A percentile compares a stretch with the other conserved stretches of the same genome.
Conservation (phyloP, 208 protist species). For the Leishmania guyanensis region DNA sequence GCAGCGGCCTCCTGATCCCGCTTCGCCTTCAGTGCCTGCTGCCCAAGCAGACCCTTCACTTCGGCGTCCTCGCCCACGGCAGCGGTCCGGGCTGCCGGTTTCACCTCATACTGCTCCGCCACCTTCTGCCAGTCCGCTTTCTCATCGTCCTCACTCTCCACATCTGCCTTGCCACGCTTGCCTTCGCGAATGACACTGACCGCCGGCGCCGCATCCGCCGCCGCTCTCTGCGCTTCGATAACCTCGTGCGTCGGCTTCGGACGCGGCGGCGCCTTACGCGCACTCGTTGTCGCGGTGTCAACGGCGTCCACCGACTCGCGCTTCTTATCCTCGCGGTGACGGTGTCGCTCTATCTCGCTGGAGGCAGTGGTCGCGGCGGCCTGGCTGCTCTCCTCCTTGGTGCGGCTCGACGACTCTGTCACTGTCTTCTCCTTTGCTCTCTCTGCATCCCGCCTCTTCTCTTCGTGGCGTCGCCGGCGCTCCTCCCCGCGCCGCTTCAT, state of each 20-base stretch:
- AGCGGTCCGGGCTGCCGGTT: constrained; percentile 35
- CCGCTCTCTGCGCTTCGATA: constrained; percentile 42
- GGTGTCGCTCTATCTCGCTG: constrained; percentile 29
- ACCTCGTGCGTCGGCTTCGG: constrained; percentile 81
- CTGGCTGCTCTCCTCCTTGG: background rate
- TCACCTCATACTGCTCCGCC: constrained; percentile 68
- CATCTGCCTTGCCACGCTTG: constrained; percentile 26
- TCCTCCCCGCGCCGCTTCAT: constrained; percentile 65
- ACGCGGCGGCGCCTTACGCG: constrained; percentile 78
- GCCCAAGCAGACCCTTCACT: constrained; percentile 74
- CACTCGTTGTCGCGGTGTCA: constrained; percentile 26
- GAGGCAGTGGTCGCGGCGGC: constrained; percentile 12
- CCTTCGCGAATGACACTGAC: constrained; percentile 69
- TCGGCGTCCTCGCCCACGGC: constrained; percentile 52
- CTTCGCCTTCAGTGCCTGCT: constrained; percentile 89
- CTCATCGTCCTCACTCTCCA: constrained; percentile 36
- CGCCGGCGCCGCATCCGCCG: constrained; percentile 36
- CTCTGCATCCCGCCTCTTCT: constrained; percentile 47
- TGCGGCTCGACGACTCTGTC: constrained; percentile 4
- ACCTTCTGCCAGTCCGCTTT: constrained; percentile 83
- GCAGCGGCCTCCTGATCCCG: constrained; percentile 68
- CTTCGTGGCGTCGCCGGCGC: constrained; percentile 48
- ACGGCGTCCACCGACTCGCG: constrained; percentile 19
- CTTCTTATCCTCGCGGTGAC: constrained; percentile 38
- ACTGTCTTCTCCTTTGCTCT: constrained; percentile 27